These are phyloP conservation scores for Paramarasmius palmivorus DNA, from an alignment of 1,284 basidiomycete species.

Conservation along the genomic window DNA sequence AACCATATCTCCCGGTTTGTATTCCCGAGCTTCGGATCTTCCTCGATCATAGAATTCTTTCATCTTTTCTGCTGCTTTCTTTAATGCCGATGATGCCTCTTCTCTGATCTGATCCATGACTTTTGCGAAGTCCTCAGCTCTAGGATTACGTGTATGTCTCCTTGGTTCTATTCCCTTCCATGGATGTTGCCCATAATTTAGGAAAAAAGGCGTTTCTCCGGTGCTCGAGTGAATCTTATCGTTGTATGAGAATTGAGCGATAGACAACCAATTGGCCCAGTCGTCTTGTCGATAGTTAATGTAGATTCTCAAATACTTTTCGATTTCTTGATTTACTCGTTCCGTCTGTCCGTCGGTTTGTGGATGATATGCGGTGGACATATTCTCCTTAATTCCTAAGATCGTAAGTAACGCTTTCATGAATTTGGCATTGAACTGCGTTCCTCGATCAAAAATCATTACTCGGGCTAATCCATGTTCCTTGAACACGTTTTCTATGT, in stretches of 20 bases:
- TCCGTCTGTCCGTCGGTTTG: too few species aligned
- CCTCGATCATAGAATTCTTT: neutral
- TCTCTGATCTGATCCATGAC: neutral
- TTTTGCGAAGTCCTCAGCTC: neutral
- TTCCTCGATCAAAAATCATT: too few species aligned
- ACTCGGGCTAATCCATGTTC: too few species aligned
- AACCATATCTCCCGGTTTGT: slow-evolving; percentile 2
- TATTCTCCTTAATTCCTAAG: too few species aligned
- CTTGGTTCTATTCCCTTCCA: neutral
- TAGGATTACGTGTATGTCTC: neutral
- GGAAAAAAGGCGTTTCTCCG: neutral
- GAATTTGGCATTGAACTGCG: too few species aligned
- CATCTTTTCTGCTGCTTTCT: neutral
- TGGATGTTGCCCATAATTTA: slow-evolving; percentile 2
- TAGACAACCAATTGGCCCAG: too few species aligned
- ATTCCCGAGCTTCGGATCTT: neutral
- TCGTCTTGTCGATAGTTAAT: too few species aligned
- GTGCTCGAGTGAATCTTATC: slow-evolving; percentile 2
- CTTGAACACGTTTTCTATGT: too few species aligned
- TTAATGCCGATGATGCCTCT: neutral
- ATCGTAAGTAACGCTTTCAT: too few species aligned
- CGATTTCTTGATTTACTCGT: too few species aligned
- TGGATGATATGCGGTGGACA: too few species aligned
- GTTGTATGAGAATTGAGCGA: slow-evolving; percentile 5
- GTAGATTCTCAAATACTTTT: too few species aligned